Evolutionary conservation across 306 rosid genomes (phyloP), one percentile per base, ranked within the genome.

Genomic region (Trifolium subterraneum): DNA sequence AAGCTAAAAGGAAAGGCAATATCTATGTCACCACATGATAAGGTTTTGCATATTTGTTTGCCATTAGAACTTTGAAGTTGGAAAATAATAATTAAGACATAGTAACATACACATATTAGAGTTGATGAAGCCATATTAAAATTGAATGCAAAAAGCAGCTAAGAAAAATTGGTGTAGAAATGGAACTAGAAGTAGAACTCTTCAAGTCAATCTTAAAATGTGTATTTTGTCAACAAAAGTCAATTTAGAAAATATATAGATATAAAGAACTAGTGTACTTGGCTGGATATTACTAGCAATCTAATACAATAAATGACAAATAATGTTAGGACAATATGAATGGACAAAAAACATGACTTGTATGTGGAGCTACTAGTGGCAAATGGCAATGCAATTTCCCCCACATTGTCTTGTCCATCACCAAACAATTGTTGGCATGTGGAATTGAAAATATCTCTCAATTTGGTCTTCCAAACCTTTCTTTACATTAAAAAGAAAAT

Each of bases 1-100:
- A 80, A 61, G 0, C 55, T 36, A 29, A 80, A 80, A 11, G 84
- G 84, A 14, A 80, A 80, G 4, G 55, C 18, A 6, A 80, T 75
- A 29, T 31, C 7, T 70, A 70, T 35, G 2, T 54, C 58, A 8
- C 77, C 84, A 1, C 84, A 80, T 62, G 77, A 5, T 15, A 52
- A 7, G 47, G 5, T 35, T 0, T 64, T 61, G 54, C 80, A 80
- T 0, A 16, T 60, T 60, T 12, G 68, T 61, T 61, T 6, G 9
- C 16, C 68, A 31, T 23, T 54, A 12, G 77, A 42, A 33, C 0
- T 42, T 64, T 75, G 73, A 22, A 75, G 69, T 25, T 35, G 64
- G 64, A 75, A 22, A 31, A 75, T 3, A 15, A 75, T 3, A 0
- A 41, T 29, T 29, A 29, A 20, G 63, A 70, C 5, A 7, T 0